A percentile compares a stretch with the other conserved stretches of the same genome.
These are phyloP conservation scores for Trypanosoma rangeli DNA, from an alignment of 208 protist species.

Conservation along the genomic window DNA sequence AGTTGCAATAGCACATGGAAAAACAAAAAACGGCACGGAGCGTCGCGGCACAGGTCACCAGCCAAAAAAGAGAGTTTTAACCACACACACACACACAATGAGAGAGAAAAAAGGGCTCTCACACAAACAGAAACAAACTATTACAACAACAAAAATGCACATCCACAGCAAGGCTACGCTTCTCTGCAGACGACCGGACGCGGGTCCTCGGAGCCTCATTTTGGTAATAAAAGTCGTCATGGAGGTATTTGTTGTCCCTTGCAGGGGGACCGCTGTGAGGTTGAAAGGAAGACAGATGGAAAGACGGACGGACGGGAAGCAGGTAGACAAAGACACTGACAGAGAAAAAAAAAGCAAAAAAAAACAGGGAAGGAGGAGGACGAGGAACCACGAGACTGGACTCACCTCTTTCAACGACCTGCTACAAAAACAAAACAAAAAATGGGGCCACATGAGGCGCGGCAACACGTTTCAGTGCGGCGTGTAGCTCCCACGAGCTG, in stretches of 20 bases:
- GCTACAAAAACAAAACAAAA: conserved; percentile 16
- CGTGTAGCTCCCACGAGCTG: background rate
- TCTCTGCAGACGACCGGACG: background rate
- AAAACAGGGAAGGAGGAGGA: conserved; percentile 14
- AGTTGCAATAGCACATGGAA: background rate
- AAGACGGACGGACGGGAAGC: background rate
- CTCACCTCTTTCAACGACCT: background rate
- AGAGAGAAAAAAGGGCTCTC: background rate
- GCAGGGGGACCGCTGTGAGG: background rate
- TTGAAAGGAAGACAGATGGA: background rate
- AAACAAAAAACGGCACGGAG: background rate
- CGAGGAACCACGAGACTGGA: background rate
- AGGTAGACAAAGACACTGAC: background rate
- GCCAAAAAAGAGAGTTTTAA: background rate
- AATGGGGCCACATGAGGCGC: background rate
- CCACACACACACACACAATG: background rate
- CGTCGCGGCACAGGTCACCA: background rate
- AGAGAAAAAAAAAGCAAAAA: conserved; percentile 2
- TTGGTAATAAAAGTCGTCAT: background rate
- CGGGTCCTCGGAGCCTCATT: background rate
- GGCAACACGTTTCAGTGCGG: background rate
- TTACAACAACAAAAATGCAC: background rate
- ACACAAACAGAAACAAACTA: background rate
- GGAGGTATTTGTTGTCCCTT: background rate
- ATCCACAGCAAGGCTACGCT: background rate